Conservation (phyloP, 164 flowering plant species). For the Macadamia tetraphylla region DNA sequence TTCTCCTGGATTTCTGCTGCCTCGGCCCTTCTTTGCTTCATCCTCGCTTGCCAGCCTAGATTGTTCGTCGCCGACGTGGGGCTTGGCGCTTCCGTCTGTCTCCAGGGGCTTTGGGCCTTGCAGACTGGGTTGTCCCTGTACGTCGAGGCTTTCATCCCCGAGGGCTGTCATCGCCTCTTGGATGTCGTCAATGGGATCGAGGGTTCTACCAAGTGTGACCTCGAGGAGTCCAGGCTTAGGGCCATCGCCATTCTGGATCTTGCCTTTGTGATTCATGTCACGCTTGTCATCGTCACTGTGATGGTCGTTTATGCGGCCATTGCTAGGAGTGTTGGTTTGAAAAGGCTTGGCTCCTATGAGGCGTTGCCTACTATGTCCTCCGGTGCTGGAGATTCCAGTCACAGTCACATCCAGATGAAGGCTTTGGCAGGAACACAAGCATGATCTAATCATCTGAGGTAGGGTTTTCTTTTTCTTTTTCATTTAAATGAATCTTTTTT, state of each 20-base stretch:
- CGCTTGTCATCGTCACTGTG: constrained; percentile 53
- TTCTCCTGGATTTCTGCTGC: constrained; percentile 51
- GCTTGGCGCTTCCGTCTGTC: constrained; percentile 47
- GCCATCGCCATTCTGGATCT: constrained; percentile 83
- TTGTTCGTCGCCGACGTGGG: constrained; percentile 63
- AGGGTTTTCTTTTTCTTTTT: background rate
- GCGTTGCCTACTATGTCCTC: constrained; percentile 32
- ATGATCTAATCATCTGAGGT: constrained; percentile 5
- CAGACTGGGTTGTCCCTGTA: constrained; percentile 82
- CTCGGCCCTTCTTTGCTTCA: constrained; percentile 39
- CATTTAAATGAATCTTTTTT: background rate
- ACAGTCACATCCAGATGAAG: constrained; percentile 67
- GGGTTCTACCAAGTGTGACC: constrained; percentile 87
- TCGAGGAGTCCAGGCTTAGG: constrained; percentile 72
- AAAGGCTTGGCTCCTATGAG: constrained; percentile 69
- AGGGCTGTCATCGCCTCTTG: constrained; percentile 79
- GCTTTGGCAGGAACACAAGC: constrained; percentile 26
- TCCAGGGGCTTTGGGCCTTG: constrained; percentile 81
- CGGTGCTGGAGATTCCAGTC: constrained; percentile 31
- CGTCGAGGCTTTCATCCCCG: constrained; percentile 84
- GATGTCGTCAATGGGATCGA: constrained; percentile 82
- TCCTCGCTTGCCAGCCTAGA: constrained; percentile 51
- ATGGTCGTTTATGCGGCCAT: constrained; percentile 41
- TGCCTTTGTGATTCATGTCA: constrained; percentile 47
- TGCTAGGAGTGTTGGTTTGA: constrained; percentile 48